phyloP scores from a whole-genome alignment of 2,329 filamentous ascomycete genomes.

The Orbilia brochopaga region DNA sequence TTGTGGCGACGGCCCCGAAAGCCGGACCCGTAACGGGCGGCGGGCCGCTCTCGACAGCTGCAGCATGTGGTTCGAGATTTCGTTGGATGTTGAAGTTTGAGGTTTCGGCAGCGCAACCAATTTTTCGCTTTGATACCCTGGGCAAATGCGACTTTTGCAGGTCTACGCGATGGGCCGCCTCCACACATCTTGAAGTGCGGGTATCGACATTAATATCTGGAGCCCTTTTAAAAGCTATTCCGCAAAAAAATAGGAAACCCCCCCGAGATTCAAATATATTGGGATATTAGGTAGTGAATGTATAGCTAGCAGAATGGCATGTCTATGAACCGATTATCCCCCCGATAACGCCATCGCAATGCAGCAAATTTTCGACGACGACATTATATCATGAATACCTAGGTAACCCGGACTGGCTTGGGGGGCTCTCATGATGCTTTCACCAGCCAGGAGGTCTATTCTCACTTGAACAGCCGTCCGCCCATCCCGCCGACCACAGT shows the following conservation, averaged over 20 bases:
- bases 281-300: neutral
- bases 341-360: slow-evolving; percentile 40
- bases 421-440: too few relatives aligned
- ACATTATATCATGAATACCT: neutral
- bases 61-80: slow-evolving; percentile 7
- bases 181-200: too few relatives aligned
- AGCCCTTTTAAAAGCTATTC: too few relatives aligned
- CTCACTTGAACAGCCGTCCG: slow-evolving; percentile 43
- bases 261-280: neutral
- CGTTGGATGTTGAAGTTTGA: slow-evolving; percentile 6
- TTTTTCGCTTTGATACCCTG: slow-evolving; percentile 16
- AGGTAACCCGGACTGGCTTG: too few relatives aligned
- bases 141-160: too few relatives aligned
- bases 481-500: slow-evolving; percentile 48
- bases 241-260: too few relatives aligned
- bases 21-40: slow-evolving; percentile 23
- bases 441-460: too few relatives aligned
- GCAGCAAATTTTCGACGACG: slow-evolving; percentile 6
- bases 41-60: slow-evolving; percentile 42
- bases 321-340: slow-evolving; percentile 1
- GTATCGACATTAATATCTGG: too few relatives aligned
- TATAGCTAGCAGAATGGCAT: neutral
- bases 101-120: slow-evolving; percentile 10
- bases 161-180: too few relatives aligned
- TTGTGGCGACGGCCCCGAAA: slow-evolving; percentile 11